Conservation (phyloP, 345 rosid genomes). For the Acer campestre region DNA sequence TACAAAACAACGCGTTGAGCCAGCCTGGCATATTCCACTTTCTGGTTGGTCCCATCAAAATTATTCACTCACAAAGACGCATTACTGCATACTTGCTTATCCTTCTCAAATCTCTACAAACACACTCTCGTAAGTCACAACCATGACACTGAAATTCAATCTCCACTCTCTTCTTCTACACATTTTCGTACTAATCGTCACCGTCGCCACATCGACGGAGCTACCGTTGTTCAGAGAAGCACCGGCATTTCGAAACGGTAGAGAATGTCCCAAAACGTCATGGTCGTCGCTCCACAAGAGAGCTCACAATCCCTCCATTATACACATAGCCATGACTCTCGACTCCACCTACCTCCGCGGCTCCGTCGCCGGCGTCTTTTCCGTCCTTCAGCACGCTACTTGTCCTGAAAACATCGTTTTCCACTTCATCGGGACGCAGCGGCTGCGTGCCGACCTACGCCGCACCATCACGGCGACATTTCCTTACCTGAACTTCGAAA, state of each 20-base stretch:
- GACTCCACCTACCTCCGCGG: constrained; percentile 90
- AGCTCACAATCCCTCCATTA: constrained; percentile 38
- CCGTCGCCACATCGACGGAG: constrained; percentile 14
- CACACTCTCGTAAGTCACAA: background rate
- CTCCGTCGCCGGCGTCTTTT: constrained; percentile 80
- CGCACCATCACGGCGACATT: constrained; percentile 64
- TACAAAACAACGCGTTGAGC: constrained; percentile 38
- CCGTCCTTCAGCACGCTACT: constrained; percentile 81
- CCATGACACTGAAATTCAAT: background rate
- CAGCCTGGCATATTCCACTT: constrained; percentile 41
- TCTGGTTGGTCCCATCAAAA: background rate
- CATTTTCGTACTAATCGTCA: constrained; percentile 14
- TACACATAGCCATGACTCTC: constrained; percentile 87
- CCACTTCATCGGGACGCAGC: constrained; percentile 71
- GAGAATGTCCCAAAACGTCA: constrained; percentile 46
- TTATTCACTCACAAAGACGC: background rate
- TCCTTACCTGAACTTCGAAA: constrained; percentile 68
- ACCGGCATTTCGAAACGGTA: constrained; percentile 75
- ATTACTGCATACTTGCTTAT: background rate
- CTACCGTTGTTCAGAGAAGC: constrained; percentile 64
- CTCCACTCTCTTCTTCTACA: background rate
- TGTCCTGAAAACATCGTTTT: constrained; percentile 86
- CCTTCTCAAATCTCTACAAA: background rate
- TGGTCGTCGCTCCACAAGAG: constrained; percentile 33
- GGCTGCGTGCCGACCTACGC: constrained; percentile 50